A percentile compares a stretch with the other conserved stretches of the same genome.
phyloP scores from a whole-genome alignment of 345 rosid genomes.

The Linum trigynum region DNA sequence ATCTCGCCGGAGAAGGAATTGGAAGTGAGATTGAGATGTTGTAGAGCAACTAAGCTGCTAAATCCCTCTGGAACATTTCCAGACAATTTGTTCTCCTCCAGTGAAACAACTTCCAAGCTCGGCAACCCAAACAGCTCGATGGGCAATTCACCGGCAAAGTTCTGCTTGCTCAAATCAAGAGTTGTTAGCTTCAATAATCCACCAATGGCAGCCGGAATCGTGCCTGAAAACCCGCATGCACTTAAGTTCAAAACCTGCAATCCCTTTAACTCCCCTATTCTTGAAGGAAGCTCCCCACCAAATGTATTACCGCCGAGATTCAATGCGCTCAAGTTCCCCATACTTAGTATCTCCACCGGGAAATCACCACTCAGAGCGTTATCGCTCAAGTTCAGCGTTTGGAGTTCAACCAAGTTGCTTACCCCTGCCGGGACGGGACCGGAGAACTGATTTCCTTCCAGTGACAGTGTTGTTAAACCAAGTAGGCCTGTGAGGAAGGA shows the following conservation, averaged over 20 bases:
- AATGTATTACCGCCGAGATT: slow-evolving; percentile 43
- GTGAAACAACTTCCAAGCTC: slow-evolving; percentile 65
- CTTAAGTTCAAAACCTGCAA: slow-evolving; percentile 20
- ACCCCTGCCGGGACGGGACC: slow-evolving; percentile 57
- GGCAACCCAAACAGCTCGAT: slow-evolving; percentile 77
- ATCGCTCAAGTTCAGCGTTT: slow-evolving; percentile 38
- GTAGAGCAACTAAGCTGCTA: slow-evolving; percentile 70
- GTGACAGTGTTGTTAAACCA: slow-evolving; percentile 46
- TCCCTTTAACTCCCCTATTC: slow-evolving; percentile 18
- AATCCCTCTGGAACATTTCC: slow-evolving; percentile 77
- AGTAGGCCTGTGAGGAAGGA: slow-evolving; percentile 45
- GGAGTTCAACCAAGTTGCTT: slow-evolving; percentile 39
- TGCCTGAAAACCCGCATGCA: slow-evolving; percentile 17
- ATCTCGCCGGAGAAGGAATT: slow-evolving; percentile 61
- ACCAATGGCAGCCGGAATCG: slow-evolving; percentile 20
- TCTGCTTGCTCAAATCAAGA: slow-evolving; percentile 27
- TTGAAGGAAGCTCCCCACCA: slow-evolving; percentile 19
- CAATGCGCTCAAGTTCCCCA: slow-evolving; percentile 52
- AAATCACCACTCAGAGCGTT: slow-evolving; percentile 56
- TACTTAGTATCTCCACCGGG: slow-evolving; percentile 46
- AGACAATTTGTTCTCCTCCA: slow-evolving; percentile 69
- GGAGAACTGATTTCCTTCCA: slow-evolving; percentile 55
- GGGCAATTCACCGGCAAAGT: slow-evolving; percentile 37
- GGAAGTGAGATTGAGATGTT: slow-evolving; percentile 55
- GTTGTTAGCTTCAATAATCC: slow-evolving; percentile 19